Evolutionary conservation across 2,329 filamentous ascomycete species (phyloP).

Genomic region (Aspergillus pseudonomiae): DNA sequence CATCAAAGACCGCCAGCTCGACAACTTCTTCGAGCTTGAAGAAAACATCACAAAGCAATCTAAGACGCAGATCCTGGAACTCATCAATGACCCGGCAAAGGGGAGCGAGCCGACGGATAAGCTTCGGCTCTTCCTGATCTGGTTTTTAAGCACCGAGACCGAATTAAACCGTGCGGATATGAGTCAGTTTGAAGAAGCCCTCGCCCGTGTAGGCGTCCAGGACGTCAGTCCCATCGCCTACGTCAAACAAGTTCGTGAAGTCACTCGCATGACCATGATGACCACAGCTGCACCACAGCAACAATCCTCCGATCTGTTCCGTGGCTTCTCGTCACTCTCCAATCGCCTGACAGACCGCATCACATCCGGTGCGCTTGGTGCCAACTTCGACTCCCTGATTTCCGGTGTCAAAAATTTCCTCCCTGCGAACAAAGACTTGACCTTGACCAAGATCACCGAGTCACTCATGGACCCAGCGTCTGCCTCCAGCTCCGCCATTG

Average conservation of each 20-base stretch:
- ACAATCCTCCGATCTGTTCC: slow-evolving; percentile 73
- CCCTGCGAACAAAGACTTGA: slow-evolving; percentile 93
- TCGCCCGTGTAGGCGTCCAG: slow-evolving; percentile 70
- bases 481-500: slow-evolving; percentile 87
- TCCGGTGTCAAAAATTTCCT: slow-evolving; percentile 97
- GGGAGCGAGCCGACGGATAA: slow-evolving; percentile 86
- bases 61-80: slow-evolving; percentile 83
- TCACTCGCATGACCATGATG: slow-evolving; percentile 98
- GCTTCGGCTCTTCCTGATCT: slow-evolving; percentile 91
- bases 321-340: slow-evolving; percentile 88
- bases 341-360: slow-evolving; percentile 91
- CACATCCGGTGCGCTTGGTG: slow-evolving; percentile 82
- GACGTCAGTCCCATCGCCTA: slow-evolving; percentile 81
- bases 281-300: slow-evolving; percentile 74
- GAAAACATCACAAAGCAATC: slow-evolving; percentile 90
- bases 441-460: slow-evolving; percentile 96
- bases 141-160: slow-evolving; percentile 91
- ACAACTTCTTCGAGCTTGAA: slow-evolving; percentile 95
- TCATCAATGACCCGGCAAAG: slow-evolving; percentile 79
- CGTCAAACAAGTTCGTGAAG: slow-evolving; percentile 86
- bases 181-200: slow-evolving; percentile 80
- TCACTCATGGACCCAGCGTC: slow-evolving; percentile 95
- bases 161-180: slow-evolving; percentile 82
- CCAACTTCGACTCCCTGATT: slow-evolving; percentile 91
- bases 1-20: slow-evolving; percentile 92